Evolutionary conservation across 129 eudicot species (phyloP), one percentile per base, ranked within the genome.

Genomic region (Helianthus annuus): DNA sequence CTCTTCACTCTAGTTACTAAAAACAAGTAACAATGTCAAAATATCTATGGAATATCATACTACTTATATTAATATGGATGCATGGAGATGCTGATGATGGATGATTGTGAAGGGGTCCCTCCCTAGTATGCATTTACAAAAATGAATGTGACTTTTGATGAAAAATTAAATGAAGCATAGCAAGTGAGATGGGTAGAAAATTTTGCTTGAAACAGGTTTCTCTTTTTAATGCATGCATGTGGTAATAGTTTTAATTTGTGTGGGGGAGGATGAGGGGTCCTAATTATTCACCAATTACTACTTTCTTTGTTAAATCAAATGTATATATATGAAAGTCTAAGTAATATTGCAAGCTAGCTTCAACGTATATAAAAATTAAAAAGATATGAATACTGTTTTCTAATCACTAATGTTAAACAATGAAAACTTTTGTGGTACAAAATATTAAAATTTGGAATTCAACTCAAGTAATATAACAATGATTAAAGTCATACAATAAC

Each of bases 201-300:
- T 39, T 58, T 44, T 71, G 40, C 76, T 71, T 71, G 29, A 58
- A 58, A 71, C 46, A 60, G 67, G 57, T 71, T 58, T 71, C 12
- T 45, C 4, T 27, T 10, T 57, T 58, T 24, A 58, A 71, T 58
- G 67, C 67, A 24, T 44, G 76, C 68, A 71, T 71, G 76, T 69
- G 74, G 16, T 17, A 55, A 7, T 27, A 53, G 14, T 48, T 48
- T 4, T 14, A 53, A n/a, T 53, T 13, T 42, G 46, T 42, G 46
- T 42, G 46, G 7, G 46, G 10, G 46, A 5, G 46, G 7, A 8
- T 42, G 58, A 15, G 70, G 5, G 32, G 3, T 55, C 36, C 54
- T 24, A 54, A 54, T 1, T 9, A 27, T 27, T 27, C 15, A 54
- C 9, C 62, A 17, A 45, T 19, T 19, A 19, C 62, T 8, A 7